A percentile compares a stretch with the other conserved stretches of the same genome.
phyloP scores from a whole-genome alignment of 2,329 filamentous ascomycete genomes.

The Colletotrichum camelliae region DNA sequence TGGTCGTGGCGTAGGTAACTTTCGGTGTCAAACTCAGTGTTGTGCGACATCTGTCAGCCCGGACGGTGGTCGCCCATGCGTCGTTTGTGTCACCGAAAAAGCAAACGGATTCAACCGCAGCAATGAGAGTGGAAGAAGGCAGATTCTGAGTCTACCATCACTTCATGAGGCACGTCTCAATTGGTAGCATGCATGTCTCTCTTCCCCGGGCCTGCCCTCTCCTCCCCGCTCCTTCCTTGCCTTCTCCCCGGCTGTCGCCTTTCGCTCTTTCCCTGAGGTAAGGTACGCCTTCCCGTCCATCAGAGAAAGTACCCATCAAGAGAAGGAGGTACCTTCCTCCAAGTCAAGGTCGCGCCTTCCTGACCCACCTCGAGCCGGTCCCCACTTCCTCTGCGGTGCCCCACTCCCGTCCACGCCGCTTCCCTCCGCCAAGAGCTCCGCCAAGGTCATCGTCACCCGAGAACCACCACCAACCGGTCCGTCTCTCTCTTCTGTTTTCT shows the following conservation, averaged over 20 bases:
- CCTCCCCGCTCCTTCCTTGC: neutral
- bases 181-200: neutral
- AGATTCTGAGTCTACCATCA: neutral
- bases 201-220: neutral
- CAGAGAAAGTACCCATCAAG: neutral
- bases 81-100: neutral
- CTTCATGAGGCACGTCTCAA: neutral
- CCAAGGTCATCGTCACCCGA: conserved; percentile 22
- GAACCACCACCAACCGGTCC: conserved; percentile 18
- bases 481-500: neutral
- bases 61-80: neutral
- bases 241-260: neutral
- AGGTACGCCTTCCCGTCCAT: neutral
- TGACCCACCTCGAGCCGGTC: neutral
- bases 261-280: neutral
- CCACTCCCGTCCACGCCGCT: conserved; percentile 18
- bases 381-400: conserved; percentile 4
- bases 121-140: neutral
- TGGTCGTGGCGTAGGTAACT: neutral
- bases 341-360: neutral
- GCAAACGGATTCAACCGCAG: neutral
- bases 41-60: neutral
- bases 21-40: neutral
- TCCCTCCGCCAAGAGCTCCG: conserved; percentile 20
- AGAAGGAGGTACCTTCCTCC: neutral